Conservation (phyloP, 805 yeast species). For the Schwanniomyces vanrijiae region DNA sequence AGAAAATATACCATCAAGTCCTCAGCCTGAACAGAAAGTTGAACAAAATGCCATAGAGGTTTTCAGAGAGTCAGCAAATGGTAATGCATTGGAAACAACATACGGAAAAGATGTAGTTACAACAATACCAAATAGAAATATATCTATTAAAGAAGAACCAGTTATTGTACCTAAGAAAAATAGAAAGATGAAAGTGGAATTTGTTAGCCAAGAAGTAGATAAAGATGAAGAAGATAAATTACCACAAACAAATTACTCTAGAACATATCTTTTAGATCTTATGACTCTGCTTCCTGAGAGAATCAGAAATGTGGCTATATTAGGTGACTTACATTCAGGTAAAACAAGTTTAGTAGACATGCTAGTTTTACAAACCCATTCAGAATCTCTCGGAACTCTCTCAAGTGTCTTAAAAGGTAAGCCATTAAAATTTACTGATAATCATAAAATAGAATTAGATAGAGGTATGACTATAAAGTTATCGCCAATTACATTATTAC, state of each 20-base stretch:
- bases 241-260: slow-evolving; percentile 62
- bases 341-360: slow-evolving; percentile 77
- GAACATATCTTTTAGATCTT: slow-evolving; percentile 57
- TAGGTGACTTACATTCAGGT: slow-evolving; percentile 85
- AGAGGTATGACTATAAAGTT: slow-evolving; percentile 70
- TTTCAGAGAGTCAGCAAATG: slow-evolving; percentile 10
- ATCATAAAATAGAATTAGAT: slow-evolving; percentile 63
- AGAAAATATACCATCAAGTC: slow-evolving; percentile 2
- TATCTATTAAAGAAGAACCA: slow-evolving; percentile 60
- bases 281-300: slow-evolving; percentile 55
- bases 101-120: slow-evolving; percentile 53
- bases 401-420: slow-evolving; percentile 36
- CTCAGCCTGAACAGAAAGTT: background rate
- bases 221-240: slow-evolving; percentile 26
- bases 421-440: slow-evolving; percentile 68
- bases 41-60: slow-evolving; percentile 10
- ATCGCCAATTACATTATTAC: slow-evolving; percentile 59
- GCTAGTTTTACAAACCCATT: slow-evolving; percentile 66
- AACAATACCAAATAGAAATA: slow-evolving; percentile 24
- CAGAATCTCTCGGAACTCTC: slow-evolving; percentile 22
- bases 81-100: slow-evolving; percentile 1
- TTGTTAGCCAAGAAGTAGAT: slow-evolving; percentile 5
- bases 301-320: slow-evolving; percentile 69
- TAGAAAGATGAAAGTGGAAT: slow-evolving; percentile 45
- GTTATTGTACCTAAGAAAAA: slow-evolving; percentile 54